Conservation (phyloP, 75 land plant genomes). For the Larix kaempferi region DNA sequence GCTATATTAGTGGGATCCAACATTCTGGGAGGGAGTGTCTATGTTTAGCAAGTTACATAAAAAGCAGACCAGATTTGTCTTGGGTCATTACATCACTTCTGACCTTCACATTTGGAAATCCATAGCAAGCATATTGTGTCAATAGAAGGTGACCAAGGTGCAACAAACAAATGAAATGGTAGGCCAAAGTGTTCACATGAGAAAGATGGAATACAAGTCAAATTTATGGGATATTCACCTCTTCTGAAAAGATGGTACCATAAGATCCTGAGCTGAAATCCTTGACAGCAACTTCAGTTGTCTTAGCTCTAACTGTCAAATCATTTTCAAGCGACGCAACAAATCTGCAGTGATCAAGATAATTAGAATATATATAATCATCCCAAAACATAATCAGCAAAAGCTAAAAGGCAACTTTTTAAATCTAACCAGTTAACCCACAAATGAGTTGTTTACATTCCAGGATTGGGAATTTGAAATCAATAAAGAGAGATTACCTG, state of each 20-base stretch:
- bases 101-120: no score
- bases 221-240: conserved; percentile 49
- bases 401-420: background rate
- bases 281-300: conserved; percentile 67
- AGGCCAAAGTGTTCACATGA: background rate
- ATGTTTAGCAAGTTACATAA: no score
- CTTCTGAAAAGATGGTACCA: conserved; percentile 80
- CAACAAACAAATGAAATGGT: background rate
- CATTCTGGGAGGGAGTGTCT: no score
- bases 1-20: no score
- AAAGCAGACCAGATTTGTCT: no score
- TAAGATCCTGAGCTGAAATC: conserved; percentile 98
- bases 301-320: conserved; percentile 83
- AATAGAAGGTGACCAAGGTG: background rate
- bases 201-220: background rate
- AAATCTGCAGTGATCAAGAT: conserved; percentile 49
- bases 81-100: no score
- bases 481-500: conserved; percentile 45
- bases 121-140: background rate
- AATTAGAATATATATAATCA: background rate
- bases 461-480: background rate
- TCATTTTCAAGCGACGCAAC: conserved; percentile 90
- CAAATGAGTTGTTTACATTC: background rate
- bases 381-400: background rate
- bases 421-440: background rate